These are phyloP conservation scores for Neohortaea acidophila DNA, from an alignment of 495 filamentous ascomycete species.

Conservation along the genomic window DNA sequence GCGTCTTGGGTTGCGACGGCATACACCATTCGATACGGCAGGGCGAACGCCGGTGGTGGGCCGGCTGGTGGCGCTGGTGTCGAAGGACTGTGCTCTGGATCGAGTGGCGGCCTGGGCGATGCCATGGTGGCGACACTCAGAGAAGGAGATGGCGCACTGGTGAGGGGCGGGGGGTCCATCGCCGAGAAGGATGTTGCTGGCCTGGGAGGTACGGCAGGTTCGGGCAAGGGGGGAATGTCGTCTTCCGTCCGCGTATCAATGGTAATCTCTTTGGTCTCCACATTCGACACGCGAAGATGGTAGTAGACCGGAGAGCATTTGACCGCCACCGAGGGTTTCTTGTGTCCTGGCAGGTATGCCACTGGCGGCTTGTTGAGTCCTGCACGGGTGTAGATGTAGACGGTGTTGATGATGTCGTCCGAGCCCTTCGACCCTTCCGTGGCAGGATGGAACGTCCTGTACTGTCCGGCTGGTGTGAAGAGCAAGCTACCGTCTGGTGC, in stretches of 20 bases:
- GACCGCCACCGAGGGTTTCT: constrained; percentile 94
- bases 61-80: constrained; percentile 39
- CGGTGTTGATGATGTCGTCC: constrained; percentile 88
- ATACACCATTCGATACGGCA: constrained; percentile 90
- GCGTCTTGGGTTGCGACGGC: constrained; percentile 96
- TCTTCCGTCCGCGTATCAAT: constrained; percentile 84
- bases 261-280: constrained; percentile 73
- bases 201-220: constrained; percentile 53
- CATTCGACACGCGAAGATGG: constrained; percentile 48
- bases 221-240: constrained; percentile 65
- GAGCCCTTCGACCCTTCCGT: constrained; percentile 53
- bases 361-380: constrained; percentile 95
- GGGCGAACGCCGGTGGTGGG: constrained; percentile 46
- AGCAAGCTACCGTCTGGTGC: constrained; percentile 89
- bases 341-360: constrained; percentile 93
- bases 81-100: constrained; percentile 37
- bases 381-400: constrained; percentile 93
- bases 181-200: constrained; percentile 38
- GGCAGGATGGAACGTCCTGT: constrained; percentile 57
- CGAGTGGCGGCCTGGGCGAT: constrained; percentile 36
- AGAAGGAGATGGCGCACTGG: constrained; percentile 33
- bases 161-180: constrained; percentile 73
- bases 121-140: constrained; percentile 33
- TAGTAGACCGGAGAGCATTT: constrained; percentile 87
- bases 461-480: constrained; percentile 92